A percentile compares a stretch with the other conserved stretches of the same genome.
Evolutionary conservation across 371 early-diverging fungal species (phyloP).

Genomic region (Apophysomyces elegans): DNA sequence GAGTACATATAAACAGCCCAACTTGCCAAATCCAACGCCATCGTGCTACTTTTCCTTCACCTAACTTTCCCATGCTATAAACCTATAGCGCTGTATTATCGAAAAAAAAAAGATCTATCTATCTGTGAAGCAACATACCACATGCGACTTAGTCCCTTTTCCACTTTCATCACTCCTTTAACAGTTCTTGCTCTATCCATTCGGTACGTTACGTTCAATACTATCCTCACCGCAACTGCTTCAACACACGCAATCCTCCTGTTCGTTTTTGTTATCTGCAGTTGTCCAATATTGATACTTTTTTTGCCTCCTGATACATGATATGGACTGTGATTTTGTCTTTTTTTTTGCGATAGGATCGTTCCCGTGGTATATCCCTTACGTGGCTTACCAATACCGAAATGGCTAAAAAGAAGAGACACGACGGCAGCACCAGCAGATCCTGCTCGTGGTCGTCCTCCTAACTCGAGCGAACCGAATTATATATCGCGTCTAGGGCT

Average conservation of each 20-base stretch:
- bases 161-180: conserved; percentile 3
- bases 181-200: neutral
- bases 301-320: neutral
- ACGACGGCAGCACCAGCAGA: conserved; percentile 12
- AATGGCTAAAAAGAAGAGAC: neutral
- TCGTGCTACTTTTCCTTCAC: conserved; percentile 11
- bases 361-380: neutral
- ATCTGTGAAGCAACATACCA: conserved; percentile 11
- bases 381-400: conserved; percentile 8
- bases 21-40: conserved; percentile 8
- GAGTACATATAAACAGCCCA: neutral
- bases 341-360: neutral
- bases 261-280: conserved; percentile 9
- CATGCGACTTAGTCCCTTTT: neutral
- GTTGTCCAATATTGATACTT: neutral
- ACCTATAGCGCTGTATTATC: neutral
- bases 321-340: conserved; percentile 9
- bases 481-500: neutral
- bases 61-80: conserved; percentile 7
- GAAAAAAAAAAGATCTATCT: no score
- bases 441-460: conserved; percentile 3
- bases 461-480: neutral
- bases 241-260: conserved; percentile 1
- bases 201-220: conserved; percentile 1
- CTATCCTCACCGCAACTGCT: conserved; percentile 6